These are phyloP conservation scores for Thalassia testudinum DNA, from an alignment of 116 monocot species.

Conservation along the genomic window DNA sequence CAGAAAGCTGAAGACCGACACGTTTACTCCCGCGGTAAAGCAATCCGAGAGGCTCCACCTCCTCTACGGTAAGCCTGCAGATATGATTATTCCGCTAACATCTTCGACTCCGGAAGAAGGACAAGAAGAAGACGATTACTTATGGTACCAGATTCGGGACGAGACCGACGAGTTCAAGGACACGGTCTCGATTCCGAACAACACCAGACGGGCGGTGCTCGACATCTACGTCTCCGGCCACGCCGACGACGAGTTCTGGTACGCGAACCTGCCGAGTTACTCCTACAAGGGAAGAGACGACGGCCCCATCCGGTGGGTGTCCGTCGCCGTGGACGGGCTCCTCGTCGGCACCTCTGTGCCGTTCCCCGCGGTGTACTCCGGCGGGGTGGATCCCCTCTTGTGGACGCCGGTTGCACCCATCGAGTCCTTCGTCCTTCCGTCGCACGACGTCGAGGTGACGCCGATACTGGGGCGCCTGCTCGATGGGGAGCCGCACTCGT, in stretches of 20 bases:
- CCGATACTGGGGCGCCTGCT: constrained; percentile 13
- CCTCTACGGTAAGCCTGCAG: constrained; percentile 8
- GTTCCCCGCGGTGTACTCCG: constrained; percentile 14
- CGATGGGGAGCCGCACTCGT: constrained; percentile 11
- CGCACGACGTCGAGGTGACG: constrained; percentile 16
- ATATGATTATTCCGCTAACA: constrained; percentile 11
- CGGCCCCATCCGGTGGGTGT: constrained; percentile 9
- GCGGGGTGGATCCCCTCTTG: constrained; percentile 16
- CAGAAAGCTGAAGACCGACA: neutral
- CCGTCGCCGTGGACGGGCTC: constrained; percentile 6
- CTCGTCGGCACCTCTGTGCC: constrained; percentile 8
- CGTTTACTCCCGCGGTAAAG: neutral
- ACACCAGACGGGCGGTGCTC: constrained; percentile 14
- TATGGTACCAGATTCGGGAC: constrained; percentile 11
- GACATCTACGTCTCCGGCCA: constrained; percentile 18
- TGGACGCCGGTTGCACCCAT: constrained; percentile 18
- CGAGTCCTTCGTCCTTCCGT: constrained; percentile 17
- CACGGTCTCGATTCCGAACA: constrained; percentile 4
- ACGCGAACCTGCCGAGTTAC: constrained; percentile 11
- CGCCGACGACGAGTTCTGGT: constrained; percentile 23
- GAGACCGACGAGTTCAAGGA: neutral
- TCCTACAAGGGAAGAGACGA: constrained; percentile 2
- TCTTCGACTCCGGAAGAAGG: neutral
- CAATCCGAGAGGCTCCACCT: neutral
- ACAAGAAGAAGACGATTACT: too few relatives aligned